phyloP scores from a whole-genome alignment of 2,329 filamentous ascomycete species.

The Neofusicoccum ribis region DNA sequence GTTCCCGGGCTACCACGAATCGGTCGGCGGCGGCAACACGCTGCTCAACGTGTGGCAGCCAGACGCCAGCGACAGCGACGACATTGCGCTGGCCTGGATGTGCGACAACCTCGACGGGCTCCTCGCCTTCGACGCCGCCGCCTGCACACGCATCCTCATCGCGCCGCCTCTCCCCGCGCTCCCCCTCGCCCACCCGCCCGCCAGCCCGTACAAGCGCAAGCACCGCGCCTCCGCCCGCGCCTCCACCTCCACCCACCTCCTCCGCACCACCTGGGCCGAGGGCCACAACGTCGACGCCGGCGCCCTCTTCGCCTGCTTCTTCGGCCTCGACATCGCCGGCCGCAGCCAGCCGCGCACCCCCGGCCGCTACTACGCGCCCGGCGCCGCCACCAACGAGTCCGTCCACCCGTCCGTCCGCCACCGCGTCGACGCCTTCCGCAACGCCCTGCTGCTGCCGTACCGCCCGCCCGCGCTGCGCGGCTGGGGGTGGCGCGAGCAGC shows the following conservation, averaged over 20 bases:
- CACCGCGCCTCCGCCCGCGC: no score
- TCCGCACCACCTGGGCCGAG: no score
- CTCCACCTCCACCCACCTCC: no score
- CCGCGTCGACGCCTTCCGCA: not conserved
- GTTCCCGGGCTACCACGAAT: conserved; percentile 49
- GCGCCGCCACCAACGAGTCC: not conserved
- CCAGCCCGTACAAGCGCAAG: not conserved
- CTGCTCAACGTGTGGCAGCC: not conserved
- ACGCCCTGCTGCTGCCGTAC: not conserved
- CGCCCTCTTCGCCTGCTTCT: no score
- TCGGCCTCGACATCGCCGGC: not conserved
- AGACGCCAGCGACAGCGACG: not conserved
- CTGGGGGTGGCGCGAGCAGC: no score
- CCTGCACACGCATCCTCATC: no score
- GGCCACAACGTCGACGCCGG: no score
- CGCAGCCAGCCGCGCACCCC: not conserved
- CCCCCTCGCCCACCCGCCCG: not conserved
- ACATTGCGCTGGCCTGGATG: not conserved
- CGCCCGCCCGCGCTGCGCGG: no score
- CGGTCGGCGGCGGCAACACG: not conserved
- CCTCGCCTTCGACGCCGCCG: not conserved
- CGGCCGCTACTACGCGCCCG: not conserved
- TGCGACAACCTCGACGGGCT: not conserved
- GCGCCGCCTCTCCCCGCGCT: no score
- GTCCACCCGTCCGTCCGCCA: not conserved